Evolutionary conservation across 1,284 basidiomycete genomes (phyloP).

Genomic region (Rhodotorula sp.): DNA sequence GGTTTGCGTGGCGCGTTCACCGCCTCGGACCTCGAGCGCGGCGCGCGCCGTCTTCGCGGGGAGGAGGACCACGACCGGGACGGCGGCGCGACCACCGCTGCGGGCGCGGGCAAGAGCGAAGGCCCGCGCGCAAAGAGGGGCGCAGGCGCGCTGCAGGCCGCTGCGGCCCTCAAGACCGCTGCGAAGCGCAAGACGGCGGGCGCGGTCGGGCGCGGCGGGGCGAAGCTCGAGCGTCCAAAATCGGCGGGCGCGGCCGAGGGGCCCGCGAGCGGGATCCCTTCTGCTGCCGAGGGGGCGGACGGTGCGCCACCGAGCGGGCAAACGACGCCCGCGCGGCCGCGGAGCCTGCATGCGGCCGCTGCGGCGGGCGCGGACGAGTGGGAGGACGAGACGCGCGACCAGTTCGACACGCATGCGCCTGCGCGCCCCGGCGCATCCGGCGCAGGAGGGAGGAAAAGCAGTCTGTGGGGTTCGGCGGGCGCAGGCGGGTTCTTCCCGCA

Average conservation of each 20-base stretch:
- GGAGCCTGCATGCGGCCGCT: conserved; percentile 3
- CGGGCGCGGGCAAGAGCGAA: not conserved
- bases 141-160: not conserved
- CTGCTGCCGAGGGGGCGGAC: too few species aligned
- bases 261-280: not conserved
- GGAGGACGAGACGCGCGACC: conserved; percentile 39
- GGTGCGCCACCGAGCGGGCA: not conserved
- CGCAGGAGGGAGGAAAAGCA: not conserved
- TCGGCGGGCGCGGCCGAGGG: conserved; percentile 4
- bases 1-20: conserved; percentile 33
- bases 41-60: conserved; percentile 7
- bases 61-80: conserved; percentile 3
- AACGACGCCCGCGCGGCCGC: conserved; percentile 3
- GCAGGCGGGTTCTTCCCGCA: not conserved
- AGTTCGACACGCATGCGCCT: conserved; percentile 31
- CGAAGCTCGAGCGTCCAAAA: not conserved
- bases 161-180: not conserved
- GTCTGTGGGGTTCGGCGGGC: not conserved
- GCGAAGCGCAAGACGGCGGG: not conserved
- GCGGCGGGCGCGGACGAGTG: conserved; percentile 4
- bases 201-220: not conserved
- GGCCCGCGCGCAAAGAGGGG: not conserved
- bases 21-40: conserved; percentile 26
- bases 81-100: not conserved
- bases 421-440: not conserved